phyloP scores from a whole-genome alignment of 192 early-diverging fungal genomes.

The Phlyctochytrium planicorne region DNA sequence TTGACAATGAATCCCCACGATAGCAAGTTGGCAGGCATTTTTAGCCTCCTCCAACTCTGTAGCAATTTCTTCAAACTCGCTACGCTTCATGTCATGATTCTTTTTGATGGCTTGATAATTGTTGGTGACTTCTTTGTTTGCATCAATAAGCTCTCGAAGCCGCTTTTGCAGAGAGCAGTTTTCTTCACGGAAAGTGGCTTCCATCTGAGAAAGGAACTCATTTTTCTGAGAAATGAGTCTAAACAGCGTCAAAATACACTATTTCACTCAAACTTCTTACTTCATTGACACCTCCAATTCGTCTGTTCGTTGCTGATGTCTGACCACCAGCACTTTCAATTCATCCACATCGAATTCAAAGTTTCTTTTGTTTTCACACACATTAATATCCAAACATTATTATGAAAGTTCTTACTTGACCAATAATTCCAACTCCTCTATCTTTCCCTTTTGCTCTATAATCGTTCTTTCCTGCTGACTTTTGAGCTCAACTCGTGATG shows the following conservation, averaged over 20 bases:
- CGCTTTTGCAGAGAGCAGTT: constrained; percentile 51
- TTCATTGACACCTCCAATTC: constrained; percentile 36
- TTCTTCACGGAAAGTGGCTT: constrained; percentile 45
- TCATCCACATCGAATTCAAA: constrained; percentile 50
- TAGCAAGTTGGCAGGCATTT: constrained; percentile 51
- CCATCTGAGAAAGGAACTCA: constrained; percentile 38
- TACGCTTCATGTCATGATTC: constrained; percentile 54
- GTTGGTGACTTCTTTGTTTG: constrained; percentile 50
- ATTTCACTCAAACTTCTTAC: constrained; percentile 30
- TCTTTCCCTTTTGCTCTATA: constrained; percentile 31
- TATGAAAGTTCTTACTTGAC: constrained; percentile 34
- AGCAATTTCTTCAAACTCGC: constrained; percentile 50
- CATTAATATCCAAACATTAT: background rate
- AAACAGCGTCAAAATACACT: background rate
- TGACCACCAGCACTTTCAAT: constrained; percentile 41
- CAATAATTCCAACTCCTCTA: constrained; percentile 22
- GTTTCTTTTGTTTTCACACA: constrained; percentile 36
- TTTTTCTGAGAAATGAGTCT: constrained; percentile 43
- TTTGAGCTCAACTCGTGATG: constrained; percentile 5
- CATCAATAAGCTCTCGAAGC: constrained; percentile 54
- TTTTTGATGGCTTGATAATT: constrained; percentile 59
- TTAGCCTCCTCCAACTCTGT: constrained; percentile 59
- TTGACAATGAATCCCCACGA: constrained; percentile 30
- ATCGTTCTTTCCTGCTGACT: constrained; percentile 32
- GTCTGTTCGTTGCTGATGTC: constrained; percentile 34